phyloP scores from a whole-genome alignment of 306 rosid genomes.

The Spatholobus suberectus region DNA sequence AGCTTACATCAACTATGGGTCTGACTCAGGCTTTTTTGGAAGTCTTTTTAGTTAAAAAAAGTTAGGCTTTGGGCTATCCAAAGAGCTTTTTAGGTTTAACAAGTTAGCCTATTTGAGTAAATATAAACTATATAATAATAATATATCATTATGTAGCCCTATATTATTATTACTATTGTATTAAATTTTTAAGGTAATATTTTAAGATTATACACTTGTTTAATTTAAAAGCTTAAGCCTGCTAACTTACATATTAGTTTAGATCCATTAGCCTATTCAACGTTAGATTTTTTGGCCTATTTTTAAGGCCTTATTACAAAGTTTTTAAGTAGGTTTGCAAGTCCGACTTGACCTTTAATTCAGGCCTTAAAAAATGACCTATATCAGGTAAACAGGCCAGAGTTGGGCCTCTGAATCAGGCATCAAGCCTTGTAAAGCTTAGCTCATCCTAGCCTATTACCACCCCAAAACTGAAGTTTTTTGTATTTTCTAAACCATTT shows the following conservation, averaged over 20 bases:
- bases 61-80: background rate
- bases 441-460: background rate
- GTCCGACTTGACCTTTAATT: background rate
- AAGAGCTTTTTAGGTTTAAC: background rate
- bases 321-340: background rate
- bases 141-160: background rate
- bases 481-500: background rate
- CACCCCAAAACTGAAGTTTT: background rate
- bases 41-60: background rate
- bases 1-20: background rate
- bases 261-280: background rate
- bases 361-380: background rate
- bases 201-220: background rate
- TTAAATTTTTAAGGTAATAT: background rate
- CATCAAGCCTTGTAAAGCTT: background rate
- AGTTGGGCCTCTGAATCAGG: background rate
- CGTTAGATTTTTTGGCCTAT: background rate
- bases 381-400: background rate
- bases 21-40: background rate
- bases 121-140: background rate
- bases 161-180: background rate
- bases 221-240: background rate
- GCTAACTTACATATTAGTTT: background rate
- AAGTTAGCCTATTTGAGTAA: background rate
- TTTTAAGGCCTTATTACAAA: background rate